Evolutionary conservation across 345 rosid genomes (phyloP), one percentile per base, ranked within the genome.

Genomic region (Salix exigua): DNA sequence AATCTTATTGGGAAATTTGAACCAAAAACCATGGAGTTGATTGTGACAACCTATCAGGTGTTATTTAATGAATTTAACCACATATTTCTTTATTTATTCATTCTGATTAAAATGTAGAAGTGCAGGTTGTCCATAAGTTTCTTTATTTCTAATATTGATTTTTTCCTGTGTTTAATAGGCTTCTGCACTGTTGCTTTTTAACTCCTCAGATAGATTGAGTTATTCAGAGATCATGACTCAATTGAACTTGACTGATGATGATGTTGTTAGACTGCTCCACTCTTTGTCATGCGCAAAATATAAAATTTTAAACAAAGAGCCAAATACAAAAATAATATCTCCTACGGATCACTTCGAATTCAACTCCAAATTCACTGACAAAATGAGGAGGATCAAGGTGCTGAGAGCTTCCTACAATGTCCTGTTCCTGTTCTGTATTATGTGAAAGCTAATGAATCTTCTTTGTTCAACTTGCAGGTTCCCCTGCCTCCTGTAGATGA

Each of bases 1-100:
- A 86, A 85, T 74, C 83, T 91, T 65, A 78, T 74, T 9, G 94
- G 91, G 11, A 88, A 84, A 70, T 90, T 90, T 80, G 90, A 87
- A 61, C 86, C 73, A 23, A 90, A 90, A 79, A 70, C 87, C 26
- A 83, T 90, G 30, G 94, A 88, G 68, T 76, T 90, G 71, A 71
- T 89, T 73, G 87, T 89, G 70, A 85, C 94, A 40, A 88, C 92
- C 13, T 74, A 82, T 66, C 84, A 82, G 84, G 84, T 81, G 55
- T 16, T n/a, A 25, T 44, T 18, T 37, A 9, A 65, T 66, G 21
- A n/a, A 30, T 19, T 14, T 79, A 62, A 40, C 17, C 16, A 14
- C 38, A 69, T 46, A 40, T 28, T n/a, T 46, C 0, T 12, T 44
- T 28, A 28, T 65, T 33, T 51, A 30, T 42, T 26, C 11, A 16